A percentile compares a stretch with the other conserved stretches of the same genome.
Conservation (phyloP, 805 yeast genomes). For the Wickerhamiella australiensis region DNA sequence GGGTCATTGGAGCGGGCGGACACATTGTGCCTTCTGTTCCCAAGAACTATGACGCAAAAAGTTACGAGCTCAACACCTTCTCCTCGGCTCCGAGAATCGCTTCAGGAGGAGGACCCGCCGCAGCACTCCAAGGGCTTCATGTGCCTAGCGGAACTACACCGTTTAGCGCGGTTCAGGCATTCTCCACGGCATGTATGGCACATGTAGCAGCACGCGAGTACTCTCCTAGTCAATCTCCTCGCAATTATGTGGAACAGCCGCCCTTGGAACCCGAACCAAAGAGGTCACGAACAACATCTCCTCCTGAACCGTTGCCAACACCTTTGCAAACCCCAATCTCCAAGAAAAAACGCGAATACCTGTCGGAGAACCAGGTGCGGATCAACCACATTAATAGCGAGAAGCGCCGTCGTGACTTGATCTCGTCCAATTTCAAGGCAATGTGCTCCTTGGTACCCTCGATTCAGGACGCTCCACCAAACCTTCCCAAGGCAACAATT, state of each 20-base stretch:
- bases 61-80: neutral
- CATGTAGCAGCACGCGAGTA: neutral
- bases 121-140: neutral
- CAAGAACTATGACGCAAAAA: neutral
- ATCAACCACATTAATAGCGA: slow-evolving; percentile 32
- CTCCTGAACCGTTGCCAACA: neutral
- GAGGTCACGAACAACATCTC: neutral
- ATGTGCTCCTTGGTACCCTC: slow-evolving; percentile 30
- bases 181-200: neutral
- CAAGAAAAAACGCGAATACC: slow-evolving; percentile 19
- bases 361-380: slow-evolving; percentile 30
- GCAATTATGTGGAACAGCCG: neutral
- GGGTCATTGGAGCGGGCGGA: neutral
- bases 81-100: neutral
- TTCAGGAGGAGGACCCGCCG: neutral
- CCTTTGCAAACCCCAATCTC: neutral
- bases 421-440: slow-evolving; percentile 30
- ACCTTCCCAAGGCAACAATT: slow-evolving; percentile 24
- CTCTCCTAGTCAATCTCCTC: neutral
- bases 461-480: slow-evolving; percentile 12
- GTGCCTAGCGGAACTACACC: neutral
- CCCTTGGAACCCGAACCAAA: neutral
- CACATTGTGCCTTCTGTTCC: neutral
- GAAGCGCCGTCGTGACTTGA: slow-evolving; percentile 31
- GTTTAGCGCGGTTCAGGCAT: neutral